phyloP scores from a whole-genome alignment of 371 early-diverging fungal genomes.

The Choanephora cucurbitarum region DNA sequence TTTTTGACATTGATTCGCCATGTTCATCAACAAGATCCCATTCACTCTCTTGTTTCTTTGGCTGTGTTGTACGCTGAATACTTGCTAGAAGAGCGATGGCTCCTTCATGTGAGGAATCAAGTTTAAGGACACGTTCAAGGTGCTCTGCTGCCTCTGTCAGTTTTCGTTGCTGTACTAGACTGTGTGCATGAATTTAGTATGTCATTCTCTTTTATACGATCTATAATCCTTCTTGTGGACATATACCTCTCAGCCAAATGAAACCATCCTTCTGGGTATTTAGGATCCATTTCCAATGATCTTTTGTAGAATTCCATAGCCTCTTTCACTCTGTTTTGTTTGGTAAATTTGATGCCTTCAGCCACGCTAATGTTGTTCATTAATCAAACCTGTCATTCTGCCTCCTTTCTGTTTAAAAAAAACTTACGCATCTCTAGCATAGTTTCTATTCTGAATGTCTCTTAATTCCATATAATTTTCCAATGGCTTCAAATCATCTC shows the following conservation, averaged over 20 bases:
- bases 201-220: not conserved
- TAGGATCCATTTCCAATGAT: slow-evolving; percentile 54
- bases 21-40: slow-evolving; percentile 33
- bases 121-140: slow-evolving; percentile 35
- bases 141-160: slow-evolving; percentile 33
- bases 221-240: not conserved
- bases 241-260: slow-evolving; percentile 48
- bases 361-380: slow-evolving; percentile 30
- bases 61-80: slow-evolving; percentile 23
- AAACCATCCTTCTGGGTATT: slow-evolving; percentile 53
- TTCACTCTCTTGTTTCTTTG: slow-evolving; percentile 19
- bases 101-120: slow-evolving; percentile 35
- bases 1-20: slow-evolving; percentile 12
- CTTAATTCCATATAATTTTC: slow-evolving; percentile 45
- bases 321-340: slow-evolving; percentile 30
- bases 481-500: slow-evolving; percentile 18
- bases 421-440: slow-evolving; percentile 51
- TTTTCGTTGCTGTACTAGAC: slow-evolving; percentile 35
- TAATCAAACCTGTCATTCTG: too few species aligned
- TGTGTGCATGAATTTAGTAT: slow-evolving; percentile 1
- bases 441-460: slow-evolving; percentile 46
- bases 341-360: slow-evolving; percentile 39
- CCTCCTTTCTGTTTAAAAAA: not conserved
- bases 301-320: slow-evolving; percentile 49
- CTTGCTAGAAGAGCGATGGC: slow-evolving; percentile 35